Evolutionary conservation across 1,139 yeast genomes (phyloP).

Genomic region (Zygosaccharomyces pseudobailii): DNA sequence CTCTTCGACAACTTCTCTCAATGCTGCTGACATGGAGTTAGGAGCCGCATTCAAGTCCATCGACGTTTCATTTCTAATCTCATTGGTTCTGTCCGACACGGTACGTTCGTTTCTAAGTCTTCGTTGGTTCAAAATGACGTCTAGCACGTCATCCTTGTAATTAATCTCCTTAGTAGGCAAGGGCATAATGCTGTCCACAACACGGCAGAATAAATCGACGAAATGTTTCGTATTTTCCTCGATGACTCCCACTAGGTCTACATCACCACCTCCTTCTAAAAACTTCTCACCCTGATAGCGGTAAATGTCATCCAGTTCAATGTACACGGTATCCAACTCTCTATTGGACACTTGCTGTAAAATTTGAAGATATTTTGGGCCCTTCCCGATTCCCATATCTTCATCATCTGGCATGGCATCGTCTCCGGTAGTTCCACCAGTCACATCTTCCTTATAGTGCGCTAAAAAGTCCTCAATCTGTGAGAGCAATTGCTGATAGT

Average conservation of each 20-base stretch:
- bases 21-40: conserved; percentile 25
- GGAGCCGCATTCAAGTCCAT: conserved; percentile 32
- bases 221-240: conserved; percentile 73
- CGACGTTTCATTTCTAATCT: conserved; percentile 49
- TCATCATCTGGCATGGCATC: conserved; percentile 35
- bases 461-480: conserved; percentile 54
- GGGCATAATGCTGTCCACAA: conserved; percentile 80
- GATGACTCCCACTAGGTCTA: conserved; percentile 38
- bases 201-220: conserved; percentile 67
- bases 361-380: conserved; percentile 73
- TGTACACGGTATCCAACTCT: conserved; percentile 57
- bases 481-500: conserved; percentile 52
- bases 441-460: conserved; percentile 45
- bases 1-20: conserved; percentile 32
- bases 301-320: conserved; percentile 82
- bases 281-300: conserved; percentile 46
- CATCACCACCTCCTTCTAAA: conserved; percentile 30
- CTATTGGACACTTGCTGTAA: conserved; percentile 83
- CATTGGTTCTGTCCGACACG: conserved; percentile 30
- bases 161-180: conserved; percentile 68
- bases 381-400: conserved; percentile 36
- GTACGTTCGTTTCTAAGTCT: conserved; percentile 72
- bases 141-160: conserved; percentile 86
- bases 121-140: conserved; percentile 88
- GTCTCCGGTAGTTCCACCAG: conserved; percentile 24